phyloP scores from a whole-genome alignment of 164 flowering plant genomes.

The Akebia trifoliata region DNA sequence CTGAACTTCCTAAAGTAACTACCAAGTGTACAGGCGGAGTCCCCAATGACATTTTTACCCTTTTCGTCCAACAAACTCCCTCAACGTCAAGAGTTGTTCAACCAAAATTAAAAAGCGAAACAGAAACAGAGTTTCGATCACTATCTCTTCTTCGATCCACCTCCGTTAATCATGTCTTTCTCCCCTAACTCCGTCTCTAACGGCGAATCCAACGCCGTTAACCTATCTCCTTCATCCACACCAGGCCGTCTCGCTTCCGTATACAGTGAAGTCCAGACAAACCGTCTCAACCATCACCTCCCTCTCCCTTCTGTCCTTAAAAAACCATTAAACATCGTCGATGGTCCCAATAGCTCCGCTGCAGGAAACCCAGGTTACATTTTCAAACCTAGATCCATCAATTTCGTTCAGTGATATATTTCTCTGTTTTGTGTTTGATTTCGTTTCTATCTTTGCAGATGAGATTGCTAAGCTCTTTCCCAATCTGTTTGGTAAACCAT shows the following conservation, averaged over 20 bases:
- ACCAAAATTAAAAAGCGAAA: neutral
- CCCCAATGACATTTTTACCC: constrained; percentile 2
- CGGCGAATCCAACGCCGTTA: neutral
- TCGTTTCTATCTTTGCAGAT: constrained; percentile 27
- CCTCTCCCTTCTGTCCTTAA: constrained; percentile 75
- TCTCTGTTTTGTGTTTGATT: neutral
- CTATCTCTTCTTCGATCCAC: neutral
- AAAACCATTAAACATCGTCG: constrained; percentile 49
- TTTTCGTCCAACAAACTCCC: neutral
- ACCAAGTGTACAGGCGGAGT: neutral
- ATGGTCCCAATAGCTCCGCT: constrained; percentile 83
- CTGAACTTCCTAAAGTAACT: no score
- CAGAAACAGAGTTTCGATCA: neutral
- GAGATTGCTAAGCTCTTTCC: constrained; percentile 96
- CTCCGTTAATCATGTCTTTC: neutral
- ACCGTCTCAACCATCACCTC: constrained; percentile 61
- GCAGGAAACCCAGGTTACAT: constrained; percentile 77
- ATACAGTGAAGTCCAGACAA: constrained; percentile 72
- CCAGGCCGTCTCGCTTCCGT: constrained; percentile 49
- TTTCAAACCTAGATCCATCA: neutral
- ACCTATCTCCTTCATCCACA: neutral
- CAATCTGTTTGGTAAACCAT: constrained; percentile 76
- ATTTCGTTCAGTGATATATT: neutral
- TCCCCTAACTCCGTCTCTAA: neutral
- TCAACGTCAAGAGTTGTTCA: neutral